Evolutionary conservation across 2,329 filamentous ascomycete genomes (phyloP).

Genomic region (Pseudogymnoascus sp.): DNA sequence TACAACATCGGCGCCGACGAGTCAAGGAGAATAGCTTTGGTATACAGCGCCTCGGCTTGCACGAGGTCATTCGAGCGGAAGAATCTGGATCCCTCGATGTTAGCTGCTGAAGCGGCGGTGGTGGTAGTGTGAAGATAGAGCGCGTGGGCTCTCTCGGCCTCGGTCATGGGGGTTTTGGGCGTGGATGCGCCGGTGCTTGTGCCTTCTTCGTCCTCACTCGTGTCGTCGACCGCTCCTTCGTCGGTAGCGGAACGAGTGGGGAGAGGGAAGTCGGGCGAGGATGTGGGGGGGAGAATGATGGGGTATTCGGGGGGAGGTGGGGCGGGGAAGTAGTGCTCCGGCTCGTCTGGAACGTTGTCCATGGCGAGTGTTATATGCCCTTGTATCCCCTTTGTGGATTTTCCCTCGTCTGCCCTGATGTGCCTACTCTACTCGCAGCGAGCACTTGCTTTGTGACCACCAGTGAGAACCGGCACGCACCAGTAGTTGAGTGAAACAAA

Average conservation of each 20-base stretch:
- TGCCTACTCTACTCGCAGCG: not conserved
- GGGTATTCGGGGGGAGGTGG: not conserved
- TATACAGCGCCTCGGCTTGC: conserved; percentile 61
- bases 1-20: conserved; percentile 70
- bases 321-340: not conserved
- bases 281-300: not conserved
- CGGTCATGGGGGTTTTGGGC: not conserved
- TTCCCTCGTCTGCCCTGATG: not conserved
- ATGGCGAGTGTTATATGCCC: not conserved
- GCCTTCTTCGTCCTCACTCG: not conserved
- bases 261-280: not conserved
- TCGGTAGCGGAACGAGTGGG: not conserved
- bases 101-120: not conserved
- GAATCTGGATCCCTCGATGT: conserved; percentile 29
- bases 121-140: not conserved
- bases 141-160: not conserved
- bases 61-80: conserved; percentile 58
- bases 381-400: not conserved
- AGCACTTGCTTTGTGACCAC: not conserved
- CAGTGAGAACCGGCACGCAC: not conserved
- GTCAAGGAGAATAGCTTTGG: conserved; percentile 71
- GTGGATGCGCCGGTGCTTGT: not conserved
- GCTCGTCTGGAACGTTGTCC: conserved; percentile 3
- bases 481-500: not conserved
- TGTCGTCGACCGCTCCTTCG: not conserved